Percentiles rank a stretch among this genome's conserved stretches.
Evolutionary conservation across 257 asterid genomes (phyloP).

Genomic region (Nicotiana undulata): DNA sequence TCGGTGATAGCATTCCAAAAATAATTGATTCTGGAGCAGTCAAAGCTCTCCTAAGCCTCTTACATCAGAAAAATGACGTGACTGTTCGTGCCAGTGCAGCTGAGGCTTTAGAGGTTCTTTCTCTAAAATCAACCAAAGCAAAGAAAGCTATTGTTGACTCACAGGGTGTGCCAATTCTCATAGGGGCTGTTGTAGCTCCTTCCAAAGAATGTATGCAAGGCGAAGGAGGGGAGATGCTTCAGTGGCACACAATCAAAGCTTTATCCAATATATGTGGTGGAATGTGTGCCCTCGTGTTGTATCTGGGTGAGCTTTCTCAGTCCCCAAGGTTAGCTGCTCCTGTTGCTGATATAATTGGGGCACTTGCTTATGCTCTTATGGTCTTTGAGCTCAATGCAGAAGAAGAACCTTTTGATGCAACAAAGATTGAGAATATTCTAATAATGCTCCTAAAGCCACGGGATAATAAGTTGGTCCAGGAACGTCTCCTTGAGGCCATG

Average conservation of each 20-base stretch:
- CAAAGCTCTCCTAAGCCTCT: conserved; percentile 50
- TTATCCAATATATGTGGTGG: conserved; percentile 76
- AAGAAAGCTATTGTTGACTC: conserved; percentile 52
- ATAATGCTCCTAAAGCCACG: conserved; percentile 72
- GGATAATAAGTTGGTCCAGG: conserved; percentile 75
- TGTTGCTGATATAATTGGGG: conserved; percentile 83
- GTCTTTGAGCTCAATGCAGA: conserved; percentile 45
- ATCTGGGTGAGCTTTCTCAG: conserved; percentile 82
- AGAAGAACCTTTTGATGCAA: conserved; percentile 41
- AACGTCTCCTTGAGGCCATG: conserved; percentile 82
- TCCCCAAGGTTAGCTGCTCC: conserved; percentile 82
- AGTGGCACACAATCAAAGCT: conserved; percentile 53
- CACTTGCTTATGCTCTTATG: conserved; percentile 78
- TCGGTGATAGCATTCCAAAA: conserved; percentile 55
- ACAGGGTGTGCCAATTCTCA: conserved; percentile 58
- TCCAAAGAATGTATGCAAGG: conserved; percentile 80
- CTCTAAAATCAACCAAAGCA: conserved; percentile 55
- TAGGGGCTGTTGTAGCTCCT: conserved; percentile 76
- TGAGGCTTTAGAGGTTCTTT: conserved; percentile 74
- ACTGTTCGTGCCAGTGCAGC: conserved; percentile 80
- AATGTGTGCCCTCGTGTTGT: conserved; percentile 46
- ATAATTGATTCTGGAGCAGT: conserved; percentile 64
- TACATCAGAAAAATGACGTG: conserved; percentile 53
- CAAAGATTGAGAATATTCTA: conserved; percentile 49
- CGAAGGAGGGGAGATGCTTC: conserved; percentile 66